Evolutionary conservation across 2,329 filamentous ascomycete species (phyloP).

Genomic region (Gnomoniopsis smithogilvyi): DNA sequence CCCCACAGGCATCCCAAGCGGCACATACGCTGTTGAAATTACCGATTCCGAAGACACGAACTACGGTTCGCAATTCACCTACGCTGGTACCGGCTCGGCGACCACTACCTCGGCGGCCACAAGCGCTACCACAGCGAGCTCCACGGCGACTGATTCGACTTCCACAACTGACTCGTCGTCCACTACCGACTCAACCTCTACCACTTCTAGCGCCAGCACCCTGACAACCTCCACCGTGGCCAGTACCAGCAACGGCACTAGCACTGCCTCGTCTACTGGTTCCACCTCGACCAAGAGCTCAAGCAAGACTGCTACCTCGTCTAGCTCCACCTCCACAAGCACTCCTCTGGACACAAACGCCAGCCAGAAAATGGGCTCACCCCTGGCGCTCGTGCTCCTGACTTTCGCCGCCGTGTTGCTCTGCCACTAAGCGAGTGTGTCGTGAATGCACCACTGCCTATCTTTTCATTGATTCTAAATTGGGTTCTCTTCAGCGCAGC

Average conservation of each 20-base stretch:
- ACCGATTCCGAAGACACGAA: slow-evolving; percentile 36
- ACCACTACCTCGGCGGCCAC: slow-evolving; percentile 6
- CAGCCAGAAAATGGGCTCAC: slow-evolving; percentile 35
- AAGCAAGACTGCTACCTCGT: slow-evolving; percentile 17
- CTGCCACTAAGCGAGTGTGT: slow-evolving; percentile 34
- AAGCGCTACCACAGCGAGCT: slow-evolving; percentile 16
- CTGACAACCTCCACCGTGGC: slow-evolving; percentile 7
- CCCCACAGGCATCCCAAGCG: slow-evolving; percentile 34
- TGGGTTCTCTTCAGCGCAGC: neutral
- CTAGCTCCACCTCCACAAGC: slow-evolving; percentile 22
- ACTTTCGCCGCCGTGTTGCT: slow-evolving; percentile 37
- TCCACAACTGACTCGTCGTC: slow-evolving; percentile 13
- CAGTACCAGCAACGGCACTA: slow-evolving; percentile 17
- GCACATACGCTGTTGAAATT: slow-evolving; percentile 45
- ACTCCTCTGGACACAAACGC: slow-evolving; percentile 30
- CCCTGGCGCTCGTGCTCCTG: slow-evolving; percentile 37
- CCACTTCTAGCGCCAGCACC: slow-evolving; percentile 13
- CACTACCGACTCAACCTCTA: slow-evolving; percentile 18
- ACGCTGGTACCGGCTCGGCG: slow-evolving; percentile 26
- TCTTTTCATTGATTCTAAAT: neutral
- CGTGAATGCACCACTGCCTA: neutral
- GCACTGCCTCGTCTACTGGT: slow-evolving; percentile 10
- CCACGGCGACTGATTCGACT: slow-evolving; percentile 14
- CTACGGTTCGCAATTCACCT: slow-evolving; percentile 40
- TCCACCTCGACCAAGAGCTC: slow-evolving; percentile 16